A percentile compares a stretch with the other conserved stretches of the same genome.
Evolutionary conservation across 1,139 yeast species (phyloP).

Genomic region (Meyerozyma guilliermondii): DNA sequence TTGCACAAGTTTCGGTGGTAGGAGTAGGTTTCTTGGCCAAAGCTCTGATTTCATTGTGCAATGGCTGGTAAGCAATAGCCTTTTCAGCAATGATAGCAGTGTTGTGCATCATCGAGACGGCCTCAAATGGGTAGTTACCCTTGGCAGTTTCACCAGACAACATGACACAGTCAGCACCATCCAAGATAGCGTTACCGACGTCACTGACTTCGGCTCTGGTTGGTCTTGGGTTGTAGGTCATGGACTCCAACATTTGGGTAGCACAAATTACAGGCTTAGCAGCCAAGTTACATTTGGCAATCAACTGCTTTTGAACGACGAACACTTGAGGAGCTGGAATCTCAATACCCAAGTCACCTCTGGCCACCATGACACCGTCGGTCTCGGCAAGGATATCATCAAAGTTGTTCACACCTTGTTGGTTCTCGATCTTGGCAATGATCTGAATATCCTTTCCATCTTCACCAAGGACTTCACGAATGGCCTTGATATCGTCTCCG

Average conservation of each 20-base stretch:
- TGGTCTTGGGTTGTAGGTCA: constrained; percentile 99
- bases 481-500: constrained; percentile 82
- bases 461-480: constrained; percentile 93
- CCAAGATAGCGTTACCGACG: constrained; percentile 98
- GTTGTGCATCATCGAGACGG: constrained; percentile 98
- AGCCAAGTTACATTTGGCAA: constrained; percentile 98
- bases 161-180: constrained; percentile 99
- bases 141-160: constrained; percentile 99
- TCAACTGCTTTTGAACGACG: constrained; percentile 97
- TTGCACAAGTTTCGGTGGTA: constrained; percentile 95
- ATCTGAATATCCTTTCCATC: constrained; percentile 95
- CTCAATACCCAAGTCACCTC: constrained; percentile 99
- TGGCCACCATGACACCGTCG: constrained; percentile 99
- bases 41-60: constrained; percentile 84
- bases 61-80: constrained; percentile 86
- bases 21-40: constrained; percentile 86
- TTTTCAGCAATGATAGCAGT: constrained; percentile 95
- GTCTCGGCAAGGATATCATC: constrained; percentile 92
- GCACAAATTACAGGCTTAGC: constrained; percentile 99
- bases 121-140: constrained; percentile 97
- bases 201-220: constrained; percentile 99
- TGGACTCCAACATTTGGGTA: constrained; percentile 98
- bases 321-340: constrained; percentile 99
- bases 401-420: constrained; percentile 99
- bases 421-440: constrained; percentile 96